A percentile compares a stretch with the other conserved stretches of the same genome.
Evolutionary conservation across 768 basidiomycete species (phyloP).

Genomic region (Trametes punicea): DNA sequence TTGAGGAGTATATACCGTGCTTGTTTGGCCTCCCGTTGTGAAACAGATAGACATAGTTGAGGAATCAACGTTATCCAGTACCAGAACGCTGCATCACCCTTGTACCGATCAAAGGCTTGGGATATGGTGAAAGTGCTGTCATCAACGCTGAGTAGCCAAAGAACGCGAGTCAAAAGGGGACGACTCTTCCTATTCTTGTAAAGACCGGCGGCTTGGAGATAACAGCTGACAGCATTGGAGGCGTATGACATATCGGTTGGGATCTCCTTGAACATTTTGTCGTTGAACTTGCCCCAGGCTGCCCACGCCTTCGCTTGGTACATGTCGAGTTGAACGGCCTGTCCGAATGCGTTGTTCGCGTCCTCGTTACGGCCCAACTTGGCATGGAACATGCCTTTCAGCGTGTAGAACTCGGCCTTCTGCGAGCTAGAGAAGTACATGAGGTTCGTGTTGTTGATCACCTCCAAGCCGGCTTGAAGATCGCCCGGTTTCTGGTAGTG

Average conservation of each 20-base stretch:
- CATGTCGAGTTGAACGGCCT: slow-evolving; percentile 96
- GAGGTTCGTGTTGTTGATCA: slow-evolving; percentile 99
- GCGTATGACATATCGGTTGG: slow-evolving; percentile 73
- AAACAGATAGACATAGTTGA: slow-evolving; percentile 85
- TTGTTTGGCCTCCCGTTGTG: slow-evolving; percentile 89
- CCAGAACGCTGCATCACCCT: slow-evolving; percentile 96
- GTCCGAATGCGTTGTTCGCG: slow-evolving; percentile 87
- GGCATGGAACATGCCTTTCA: slow-evolving; percentile 98
- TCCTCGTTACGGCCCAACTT: slow-evolving; percentile 83
- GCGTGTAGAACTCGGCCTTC: slow-evolving; percentile 97
- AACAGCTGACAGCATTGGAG: slow-evolving; percentile 92
- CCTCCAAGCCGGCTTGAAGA: slow-evolving; percentile 90
- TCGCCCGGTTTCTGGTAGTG: slow-evolving; percentile 96
- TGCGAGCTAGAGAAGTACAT: slow-evolving; percentile 94
- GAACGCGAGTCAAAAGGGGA: slow-evolving; percentile 82
- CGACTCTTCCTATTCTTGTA: slow-evolving; percentile 94
- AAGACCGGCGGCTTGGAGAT: slow-evolving; percentile 92
- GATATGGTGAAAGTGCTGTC: slow-evolving; percentile 69
- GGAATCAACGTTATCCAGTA: slow-evolving; percentile 99
- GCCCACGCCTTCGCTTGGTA: slow-evolving; percentile 96
- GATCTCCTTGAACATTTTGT: slow-evolving; percentile 87
- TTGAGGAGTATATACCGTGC: slow-evolving; percentile 86
- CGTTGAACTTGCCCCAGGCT: slow-evolving; percentile 95
- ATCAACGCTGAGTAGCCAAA: slow-evolving; percentile 97
- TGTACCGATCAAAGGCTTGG: slow-evolving; percentile 88